A percentile compares a stretch with the other conserved stretches of the same genome.
Evolutionary conservation across 1,284 basidiomycete genomes (phyloP).

Genomic region (Melampsora occidentalis): DNA sequence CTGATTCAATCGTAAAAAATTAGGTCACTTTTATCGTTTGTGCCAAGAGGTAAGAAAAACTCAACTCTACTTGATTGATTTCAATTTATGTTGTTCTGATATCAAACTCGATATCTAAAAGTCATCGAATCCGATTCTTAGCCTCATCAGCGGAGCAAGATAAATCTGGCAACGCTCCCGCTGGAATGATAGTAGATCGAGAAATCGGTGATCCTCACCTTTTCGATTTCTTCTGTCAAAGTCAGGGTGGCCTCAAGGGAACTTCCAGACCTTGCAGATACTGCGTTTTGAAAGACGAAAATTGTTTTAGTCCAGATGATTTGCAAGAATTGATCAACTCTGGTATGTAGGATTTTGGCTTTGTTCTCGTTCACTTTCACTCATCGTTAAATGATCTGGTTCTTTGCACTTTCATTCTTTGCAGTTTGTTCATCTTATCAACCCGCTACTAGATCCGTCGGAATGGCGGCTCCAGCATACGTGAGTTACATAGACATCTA

Average conservation of each 20-base stretch:
- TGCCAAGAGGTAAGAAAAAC: slow-evolving; percentile 23
- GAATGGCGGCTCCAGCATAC: slow-evolving; percentile 31
- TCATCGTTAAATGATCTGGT: too few relatives aligned
- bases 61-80: background rate
- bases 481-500: background rate
- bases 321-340: slow-evolving; percentile 19
- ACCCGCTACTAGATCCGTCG: slow-evolving; percentile 28
- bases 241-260: slow-evolving; percentile 28
- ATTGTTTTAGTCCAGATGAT: slow-evolving; percentile 19
- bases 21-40: slow-evolving; percentile 41
- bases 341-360: background rate
- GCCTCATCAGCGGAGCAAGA: background rate
- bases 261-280: slow-evolving; percentile 36
- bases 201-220: slow-evolving; percentile 24
- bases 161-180: slow-evolving; percentile 35
- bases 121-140: slow-evolving; percentile 26
- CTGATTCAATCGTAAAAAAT: background rate
- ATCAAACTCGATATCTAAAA: background rate
- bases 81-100: background rate
- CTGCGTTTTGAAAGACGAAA: slow-evolving; percentile 26
- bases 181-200: slow-evolving; percentile 20
- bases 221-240: slow-evolving; percentile 37
- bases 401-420: background rate
- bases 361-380: background rate
- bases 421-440: background rate